Conservation (phyloP, 1,139 yeast genomes). For the Kodamaea derodonti region DNA sequence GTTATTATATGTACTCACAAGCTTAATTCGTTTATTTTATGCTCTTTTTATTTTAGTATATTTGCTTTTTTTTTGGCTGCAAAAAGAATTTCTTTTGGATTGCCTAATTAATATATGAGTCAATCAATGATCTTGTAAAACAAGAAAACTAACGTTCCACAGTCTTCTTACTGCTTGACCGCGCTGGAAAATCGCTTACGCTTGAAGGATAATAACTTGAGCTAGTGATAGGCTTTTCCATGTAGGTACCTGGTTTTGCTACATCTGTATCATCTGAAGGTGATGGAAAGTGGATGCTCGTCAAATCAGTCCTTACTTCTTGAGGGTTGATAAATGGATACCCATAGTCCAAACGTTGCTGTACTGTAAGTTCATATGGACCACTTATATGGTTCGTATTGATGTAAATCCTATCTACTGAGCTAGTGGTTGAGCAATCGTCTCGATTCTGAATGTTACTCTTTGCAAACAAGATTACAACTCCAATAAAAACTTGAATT, state of each 20-base stretch:
- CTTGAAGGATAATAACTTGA: constrained; percentile 7
- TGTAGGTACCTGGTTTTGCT: not conserved
- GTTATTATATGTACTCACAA: no score
- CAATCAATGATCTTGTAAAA: no score
- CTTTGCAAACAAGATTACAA: constrained; percentile 1
- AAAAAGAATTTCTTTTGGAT: no score
- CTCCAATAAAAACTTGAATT: constrained; percentile 37
- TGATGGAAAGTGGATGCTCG: not conserved
- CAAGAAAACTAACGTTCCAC: no score
- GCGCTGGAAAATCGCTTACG: constrained; percentile 2
- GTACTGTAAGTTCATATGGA: constrained; percentile 28
- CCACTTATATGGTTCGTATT: constrained; percentile 18
- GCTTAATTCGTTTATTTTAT: no score
- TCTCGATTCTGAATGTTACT: not conserved
- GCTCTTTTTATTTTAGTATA: constrained; percentile 2
- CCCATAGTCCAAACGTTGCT: constrained; percentile 26
- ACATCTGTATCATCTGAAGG: constrained; percentile 2
- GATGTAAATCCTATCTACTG: constrained; percentile 3
- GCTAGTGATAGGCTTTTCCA: not conserved
- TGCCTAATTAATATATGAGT: no score
- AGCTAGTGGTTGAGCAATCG: not conserved
- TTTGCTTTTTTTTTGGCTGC: no score
- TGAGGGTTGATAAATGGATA: constrained; percentile 27
- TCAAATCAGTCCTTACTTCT: constrained; percentile 3
- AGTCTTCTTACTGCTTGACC: constrained; percentile 4